phyloP scores from a whole-genome alignment of 352 stramenopile species.

The Phytophthora kernoviae region DNA sequence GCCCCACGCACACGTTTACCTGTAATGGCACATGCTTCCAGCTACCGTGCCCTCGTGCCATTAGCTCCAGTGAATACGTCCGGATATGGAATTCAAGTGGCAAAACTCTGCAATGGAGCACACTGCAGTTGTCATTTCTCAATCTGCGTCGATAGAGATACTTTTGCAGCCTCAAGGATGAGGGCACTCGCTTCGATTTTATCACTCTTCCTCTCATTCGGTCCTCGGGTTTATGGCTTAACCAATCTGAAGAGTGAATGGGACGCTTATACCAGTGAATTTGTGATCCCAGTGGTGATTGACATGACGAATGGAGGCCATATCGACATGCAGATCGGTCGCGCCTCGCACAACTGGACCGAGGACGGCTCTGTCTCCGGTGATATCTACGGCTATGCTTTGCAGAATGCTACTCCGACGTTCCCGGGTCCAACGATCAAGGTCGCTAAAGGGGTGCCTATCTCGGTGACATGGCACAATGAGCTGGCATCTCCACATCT shows the following conservation, averaged over 20 bases:
- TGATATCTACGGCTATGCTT: constrained; percentile 53
- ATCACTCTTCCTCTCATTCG: neutral
- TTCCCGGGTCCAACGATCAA: constrained; percentile 59
- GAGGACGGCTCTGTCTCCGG: too few species aligned
- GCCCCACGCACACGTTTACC: constrained; percentile 5
- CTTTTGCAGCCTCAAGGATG: neutral
- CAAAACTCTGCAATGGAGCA: neutral
- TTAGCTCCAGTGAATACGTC: neutral
- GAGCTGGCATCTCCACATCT: constrained; percentile 50
- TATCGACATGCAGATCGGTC: constrained; percentile 52
- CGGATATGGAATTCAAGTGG: constrained; percentile 7
- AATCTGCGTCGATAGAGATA: constrained; percentile 8
- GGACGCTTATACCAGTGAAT: constrained; percentile 36
- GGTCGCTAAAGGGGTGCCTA: constrained; percentile 45
- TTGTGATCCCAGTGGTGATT: constrained; percentile 45
- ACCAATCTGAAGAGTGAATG: constrained; percentile 44
- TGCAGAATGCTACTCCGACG: constrained; percentile 41
- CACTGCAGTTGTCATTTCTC: constrained; percentile 10
- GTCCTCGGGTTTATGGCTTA: constrained; percentile 6
- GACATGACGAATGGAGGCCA: constrained; percentile 47
- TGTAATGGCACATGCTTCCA: neutral
- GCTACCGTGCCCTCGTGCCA: neutral
- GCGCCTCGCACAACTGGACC: constrained; percentile 53
- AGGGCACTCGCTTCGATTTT: neutral
- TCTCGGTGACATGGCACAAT: constrained; percentile 62